phyloP scores from a whole-genome alignment of 192 early-diverging fungal species.

The Backusella macrospora region DNA sequence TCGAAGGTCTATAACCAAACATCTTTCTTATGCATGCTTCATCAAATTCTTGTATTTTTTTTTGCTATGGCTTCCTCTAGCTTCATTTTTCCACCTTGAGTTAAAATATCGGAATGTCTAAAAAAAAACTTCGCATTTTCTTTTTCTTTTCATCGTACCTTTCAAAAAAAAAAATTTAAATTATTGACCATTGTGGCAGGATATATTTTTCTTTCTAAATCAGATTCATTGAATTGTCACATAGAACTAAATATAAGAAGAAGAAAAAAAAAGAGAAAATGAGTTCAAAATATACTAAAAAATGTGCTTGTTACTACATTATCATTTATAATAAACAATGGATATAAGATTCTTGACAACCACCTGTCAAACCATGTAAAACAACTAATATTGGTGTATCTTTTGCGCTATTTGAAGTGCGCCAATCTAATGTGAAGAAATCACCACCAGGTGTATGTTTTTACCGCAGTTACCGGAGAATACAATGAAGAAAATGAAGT shows the following conservation, averaged over 20 bases:
- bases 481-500: no score
- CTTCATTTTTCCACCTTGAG: slow-evolving; percentile 50
- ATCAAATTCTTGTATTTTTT: slow-evolving; percentile 84
- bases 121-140: neutral
- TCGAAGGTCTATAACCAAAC: slow-evolving; percentile 78
- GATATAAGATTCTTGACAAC: slow-evolving; percentile 90
- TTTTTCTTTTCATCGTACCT: slow-evolving; percentile 25
- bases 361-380: slow-evolving; percentile 90
- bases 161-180: slow-evolving; percentile 47
- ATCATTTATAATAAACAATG: slow-evolving; percentile 66
- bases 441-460: slow-evolving; percentile 70
- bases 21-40: slow-evolving; percentile 68
- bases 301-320: neutral
- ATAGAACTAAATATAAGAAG: slow-evolving; percentile 21
- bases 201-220: slow-evolving; percentile 43
- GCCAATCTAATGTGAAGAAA: slow-evolving; percentile 87
- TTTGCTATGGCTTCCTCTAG: slow-evolving; percentile 52
- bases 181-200: slow-evolving; percentile 52
- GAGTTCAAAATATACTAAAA: neutral
- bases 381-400: slow-evolving; percentile 78
- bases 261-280: no score
- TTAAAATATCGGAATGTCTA: slow-evolving; percentile 48
- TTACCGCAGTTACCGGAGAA: no score
- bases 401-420: slow-evolving; percentile 62
- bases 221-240: slow-evolving; percentile 52